Conservation (phyloP, 495 filamentous ascomycete species). For the Thermothielavioides terrestris region DNA sequence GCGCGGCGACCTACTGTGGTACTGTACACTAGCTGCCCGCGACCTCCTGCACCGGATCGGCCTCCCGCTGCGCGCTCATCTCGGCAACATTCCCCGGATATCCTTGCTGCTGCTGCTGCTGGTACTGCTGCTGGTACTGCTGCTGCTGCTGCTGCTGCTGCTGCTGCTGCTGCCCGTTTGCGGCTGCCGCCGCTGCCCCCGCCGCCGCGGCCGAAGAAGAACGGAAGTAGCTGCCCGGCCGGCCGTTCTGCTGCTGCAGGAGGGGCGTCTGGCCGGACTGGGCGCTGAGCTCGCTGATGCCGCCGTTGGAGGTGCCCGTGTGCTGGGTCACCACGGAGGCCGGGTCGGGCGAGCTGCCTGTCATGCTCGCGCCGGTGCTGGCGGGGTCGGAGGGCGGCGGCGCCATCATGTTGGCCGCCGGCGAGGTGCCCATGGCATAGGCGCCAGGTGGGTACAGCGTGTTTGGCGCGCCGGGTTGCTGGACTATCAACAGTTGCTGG, state of each 20-base stretch:
- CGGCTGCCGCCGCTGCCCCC: neutral
- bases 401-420: neutral
- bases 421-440: neutral
- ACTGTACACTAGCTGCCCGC: conserved; percentile 5
- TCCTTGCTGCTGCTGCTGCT: neutral
- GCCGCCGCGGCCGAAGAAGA: too few species aligned
- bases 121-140: neutral
- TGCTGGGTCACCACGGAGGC: conserved; percentile 4
- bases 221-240: neutral
- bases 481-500: neutral
- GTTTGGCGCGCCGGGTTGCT: neutral
- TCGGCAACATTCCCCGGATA: conserved; percentile 3
- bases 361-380: neutral
- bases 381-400: neutral
- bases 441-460: conserved; percentile 1
- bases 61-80: conserved; percentile 12
- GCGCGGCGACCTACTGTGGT: too few species aligned
- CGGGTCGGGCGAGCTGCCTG: neutral
- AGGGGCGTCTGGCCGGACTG: neutral
- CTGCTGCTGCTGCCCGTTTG: neutral
- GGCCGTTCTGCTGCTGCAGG: neutral
- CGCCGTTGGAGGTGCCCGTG: conserved; percentile 13
- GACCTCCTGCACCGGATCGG: conserved; percentile 13
- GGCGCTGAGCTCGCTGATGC: conserved; percentile 13
- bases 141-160: neutral